Percentiles rank a stretch among this genome's conserved stretches.
These are phyloP conservation scores for Basipetospora chlamydospora DNA, from an alignment of 2,329 filamentous ascomycete species.

Conservation along the genomic window DNA sequence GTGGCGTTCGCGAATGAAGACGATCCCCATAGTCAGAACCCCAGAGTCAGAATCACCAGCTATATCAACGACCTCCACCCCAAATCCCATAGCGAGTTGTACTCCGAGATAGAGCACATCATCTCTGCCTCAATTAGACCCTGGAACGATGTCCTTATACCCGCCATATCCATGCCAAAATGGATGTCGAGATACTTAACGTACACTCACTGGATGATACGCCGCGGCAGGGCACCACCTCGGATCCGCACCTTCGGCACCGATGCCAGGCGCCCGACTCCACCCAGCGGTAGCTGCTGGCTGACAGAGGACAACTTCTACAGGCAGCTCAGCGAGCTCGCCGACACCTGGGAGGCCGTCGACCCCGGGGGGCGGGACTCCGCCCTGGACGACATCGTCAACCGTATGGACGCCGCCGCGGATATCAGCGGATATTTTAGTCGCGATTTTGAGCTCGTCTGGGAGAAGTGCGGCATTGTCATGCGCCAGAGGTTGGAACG, in stretches of 20 bases:
- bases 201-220: background rate
- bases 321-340: background rate
- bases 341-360: background rate
- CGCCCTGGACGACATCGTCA: background rate
- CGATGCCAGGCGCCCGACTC: background rate
- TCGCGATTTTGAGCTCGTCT: too few species aligned
- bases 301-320: conserved; percentile 1
- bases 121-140: conserved; percentile 26
- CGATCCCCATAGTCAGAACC: conserved; percentile 11
- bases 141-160: conserved; percentile 22
- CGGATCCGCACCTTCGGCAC: background rate
- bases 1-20: conserved; percentile 7
- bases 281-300: conserved; percentile 1
- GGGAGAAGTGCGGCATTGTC: too few species aligned
- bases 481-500: background rate
- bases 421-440: too few species aligned
- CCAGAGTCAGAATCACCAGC: conserved; percentile 24
- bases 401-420: background rate
- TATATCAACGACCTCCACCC: conserved; percentile 42
- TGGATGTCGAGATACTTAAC: background rate
- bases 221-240: background rate
- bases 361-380: background rate
- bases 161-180: background rate
- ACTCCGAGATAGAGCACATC: conserved; percentile 24
- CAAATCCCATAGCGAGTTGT: conserved; percentile 19